Conservation (phyloP, 169 alveolate species). For the Theileria luwenshuni region DNA sequence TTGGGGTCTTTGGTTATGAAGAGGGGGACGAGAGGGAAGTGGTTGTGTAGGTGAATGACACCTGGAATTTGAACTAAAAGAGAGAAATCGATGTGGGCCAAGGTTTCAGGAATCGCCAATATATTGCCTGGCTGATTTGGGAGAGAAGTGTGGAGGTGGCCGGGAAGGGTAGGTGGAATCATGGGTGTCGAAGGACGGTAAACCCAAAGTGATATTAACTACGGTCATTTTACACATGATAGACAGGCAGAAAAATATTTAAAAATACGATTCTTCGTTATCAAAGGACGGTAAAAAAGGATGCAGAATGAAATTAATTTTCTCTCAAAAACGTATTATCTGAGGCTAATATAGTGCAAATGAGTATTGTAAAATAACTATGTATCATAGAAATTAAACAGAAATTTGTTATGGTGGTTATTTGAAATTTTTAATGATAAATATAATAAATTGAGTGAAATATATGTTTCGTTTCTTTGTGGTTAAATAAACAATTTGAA, state of each 20-base stretch:
- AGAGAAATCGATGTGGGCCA: no score
- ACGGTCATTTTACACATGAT: neutral
- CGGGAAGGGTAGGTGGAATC: neutral
- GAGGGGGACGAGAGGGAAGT: no score
- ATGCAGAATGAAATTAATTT: neutral
- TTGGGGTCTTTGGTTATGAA: no score
- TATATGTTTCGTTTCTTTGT: no score
- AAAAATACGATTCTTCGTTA: neutral
- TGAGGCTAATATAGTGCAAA: slow-evolving; percentile 40
- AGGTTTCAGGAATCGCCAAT: no score
- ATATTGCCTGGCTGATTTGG: no score
- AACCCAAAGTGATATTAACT: neutral
- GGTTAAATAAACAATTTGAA: no score
- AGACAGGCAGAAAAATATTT: slow-evolving; percentile 9
- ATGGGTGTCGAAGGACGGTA: neutral
- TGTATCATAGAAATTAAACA: neutral
- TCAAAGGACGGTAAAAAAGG: neutral
- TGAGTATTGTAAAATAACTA: neutral
- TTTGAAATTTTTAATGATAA: no score
- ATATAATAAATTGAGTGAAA: no score
- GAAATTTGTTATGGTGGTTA: neutral
- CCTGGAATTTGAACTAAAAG: no score
- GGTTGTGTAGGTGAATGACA: no score
- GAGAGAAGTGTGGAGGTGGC: no score
- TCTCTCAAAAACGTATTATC: neutral